Percentiles rank a stretch among this genome's conserved stretches.
phyloP scores from a whole-genome alignment of 2,329 filamentous ascomycete species.

The Penicillium sp. region DNA sequence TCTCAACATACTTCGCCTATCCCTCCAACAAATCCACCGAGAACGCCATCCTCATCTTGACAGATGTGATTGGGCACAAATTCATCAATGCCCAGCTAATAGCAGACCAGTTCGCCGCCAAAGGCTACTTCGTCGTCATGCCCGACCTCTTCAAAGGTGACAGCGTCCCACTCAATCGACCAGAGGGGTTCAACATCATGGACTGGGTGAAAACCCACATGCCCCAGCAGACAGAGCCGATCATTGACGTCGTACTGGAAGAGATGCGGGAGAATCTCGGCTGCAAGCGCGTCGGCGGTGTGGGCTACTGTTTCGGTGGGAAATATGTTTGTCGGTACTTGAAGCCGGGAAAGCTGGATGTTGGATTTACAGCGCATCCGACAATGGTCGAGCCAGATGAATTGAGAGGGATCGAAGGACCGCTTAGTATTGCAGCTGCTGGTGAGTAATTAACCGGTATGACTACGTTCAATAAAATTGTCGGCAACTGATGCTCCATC shows the following conservation, averaged over 20 bases:
- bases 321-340: conserved; percentile 49
- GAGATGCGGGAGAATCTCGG: conserved; percentile 33
- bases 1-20: conserved; percentile 53
- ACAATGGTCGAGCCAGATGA: conserved; percentile 21
- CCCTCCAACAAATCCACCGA: conserved; percentile 50
- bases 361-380: conserved; percentile 24
- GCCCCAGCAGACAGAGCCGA: conserved; percentile 50
- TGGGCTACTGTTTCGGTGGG: conserved; percentile 54
- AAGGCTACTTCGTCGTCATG: conserved; percentile 66
- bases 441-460: conserved; percentile 2
- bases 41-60: conserved; percentile 55
- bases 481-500: not conserved
- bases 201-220: conserved; percentile 50
- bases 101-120: conserved; percentile 70
- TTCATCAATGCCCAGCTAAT: conserved; percentile 61
- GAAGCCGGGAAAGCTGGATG: conserved; percentile 16
- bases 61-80: conserved; percentile 57
- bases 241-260: conserved; percentile 47
- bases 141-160: conserved; percentile 71
- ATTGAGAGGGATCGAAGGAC: conserved; percentile 17
- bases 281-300: conserved; percentile 42
- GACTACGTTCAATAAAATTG: no score
- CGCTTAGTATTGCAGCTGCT: conserved; percentile 23
- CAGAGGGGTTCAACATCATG: conserved; percentile 51
- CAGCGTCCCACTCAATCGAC: conserved; percentile 55